Base-by-base conservation (phyloP, 2,329 filamentous ascomycete genomes). In the Monilinia fructicola region DNA sequence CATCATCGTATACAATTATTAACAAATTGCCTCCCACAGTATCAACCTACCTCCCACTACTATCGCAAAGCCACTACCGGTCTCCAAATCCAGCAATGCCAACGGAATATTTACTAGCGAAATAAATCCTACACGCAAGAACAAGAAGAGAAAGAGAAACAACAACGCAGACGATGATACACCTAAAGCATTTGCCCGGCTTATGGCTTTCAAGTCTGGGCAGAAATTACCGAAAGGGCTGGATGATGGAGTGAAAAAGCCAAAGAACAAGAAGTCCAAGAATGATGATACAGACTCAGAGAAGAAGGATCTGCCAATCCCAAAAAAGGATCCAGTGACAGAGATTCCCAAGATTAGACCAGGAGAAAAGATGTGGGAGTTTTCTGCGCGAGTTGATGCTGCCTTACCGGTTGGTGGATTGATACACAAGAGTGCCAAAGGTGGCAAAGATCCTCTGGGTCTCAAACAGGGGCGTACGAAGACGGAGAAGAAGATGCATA, bases 401-500 rank as follows among this genome's bases (percentile, higher is more conserved):
- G 88, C 91, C 0, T 82, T 98, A 9, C 94, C 94, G 0, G 79
- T 99, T 0, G 81, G 87, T 10, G 88, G 89, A 0, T 82, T 97
- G 11, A 82, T 86, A 66, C 87, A 83, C 70, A 90, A 88, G 73
- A 84, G 83, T 0, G 78, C 69, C 11, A 87, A 83, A 71, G 80
- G 82, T 52, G 87, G 85, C 63, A 88, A 86, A 70, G 88, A 89
- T 68, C 84, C 87, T 9, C 85, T 44, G 87, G 75, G 90, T 0
- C 74, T 89, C 11, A 90, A 92, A 75, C 84, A 88, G 23, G 84
- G 86, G 69, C 83, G 86, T 62, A 97, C 93, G 7, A 90, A 89
- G 77, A 95, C 93, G 74, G 93, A 97, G 79, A 90, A 87, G 76
- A 89, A 90, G 71, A 89, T 97, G 82, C 87, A 88, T 73, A 91